A percentile compares a stretch with the other conserved stretches of the same genome.
These are phyloP conservation scores for Hanseniaspora occidentalis DNA, from an alignment of 805 yeast species.

Conservation along the genomic window DNA sequence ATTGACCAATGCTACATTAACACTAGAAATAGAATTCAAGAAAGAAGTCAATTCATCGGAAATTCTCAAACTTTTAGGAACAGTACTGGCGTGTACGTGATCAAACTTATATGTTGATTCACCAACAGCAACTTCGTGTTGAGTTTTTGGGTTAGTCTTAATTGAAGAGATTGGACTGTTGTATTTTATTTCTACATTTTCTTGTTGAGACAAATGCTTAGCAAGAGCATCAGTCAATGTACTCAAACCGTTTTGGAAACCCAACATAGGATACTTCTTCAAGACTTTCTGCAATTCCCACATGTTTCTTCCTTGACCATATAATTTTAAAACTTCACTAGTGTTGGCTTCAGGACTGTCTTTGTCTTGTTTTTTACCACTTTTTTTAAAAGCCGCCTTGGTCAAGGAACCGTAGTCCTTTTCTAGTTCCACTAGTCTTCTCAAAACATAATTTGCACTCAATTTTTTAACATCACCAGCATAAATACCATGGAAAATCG, in stretches of 20 bases:
- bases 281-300: conserved; percentile 25
- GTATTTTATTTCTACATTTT: conserved; percentile 26
- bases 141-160: not conserved
- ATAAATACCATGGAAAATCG: conserved; percentile 78
- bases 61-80: conserved; percentile 20
- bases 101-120: conserved; percentile 24
- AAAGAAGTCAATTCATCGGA: conserved; percentile 11
- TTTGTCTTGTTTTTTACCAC: conserved; percentile 14
- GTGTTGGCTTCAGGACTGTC: not conserved
- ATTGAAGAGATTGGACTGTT: not conserved
- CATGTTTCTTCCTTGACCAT: conserved; percentile 24
- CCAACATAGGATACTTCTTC: conserved; percentile 49
- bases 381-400: conserved; percentile 29
- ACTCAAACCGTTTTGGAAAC: conserved; percentile 44
- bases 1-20: conserved; percentile 57
- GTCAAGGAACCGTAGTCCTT: conserved; percentile 44
- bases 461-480: conserved; percentile 68
- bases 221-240: conserved; percentile 35
- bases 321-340: not conserved
- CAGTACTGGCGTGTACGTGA: conserved; percentile 51
- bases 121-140: not conserved
- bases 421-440: conserved; percentile 46
- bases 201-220: conserved; percentile 23
- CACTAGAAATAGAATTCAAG: conserved; percentile 20
- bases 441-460: conserved; percentile 52